These are phyloP conservation scores for Exserohilum rostratum DNA, from an alignment of 2,329 filamentous ascomycete species.

Conservation along the genomic window DNA sequence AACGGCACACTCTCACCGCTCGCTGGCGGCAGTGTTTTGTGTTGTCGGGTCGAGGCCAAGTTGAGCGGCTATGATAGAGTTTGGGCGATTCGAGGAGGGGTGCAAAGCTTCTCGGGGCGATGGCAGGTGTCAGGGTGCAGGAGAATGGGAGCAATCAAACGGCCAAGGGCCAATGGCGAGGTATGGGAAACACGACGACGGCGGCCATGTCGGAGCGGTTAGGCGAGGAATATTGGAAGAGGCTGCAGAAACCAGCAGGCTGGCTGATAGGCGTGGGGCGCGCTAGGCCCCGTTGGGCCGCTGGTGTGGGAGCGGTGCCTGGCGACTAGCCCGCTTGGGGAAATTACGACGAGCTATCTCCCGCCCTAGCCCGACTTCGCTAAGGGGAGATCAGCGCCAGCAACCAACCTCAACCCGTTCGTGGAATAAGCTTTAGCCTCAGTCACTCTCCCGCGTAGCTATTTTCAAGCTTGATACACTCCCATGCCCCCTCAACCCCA, in stretches of 20 bases:
- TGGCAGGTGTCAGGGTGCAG: background rate
- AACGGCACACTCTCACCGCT: background rate
- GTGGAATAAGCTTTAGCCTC: constrained; percentile 22
- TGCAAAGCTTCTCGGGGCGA: background rate
- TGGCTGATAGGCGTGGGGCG: background rate
- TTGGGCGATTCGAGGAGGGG: too few species aligned
- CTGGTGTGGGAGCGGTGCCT: constrained; percentile 8
- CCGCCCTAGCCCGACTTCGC: constrained; percentile 12
- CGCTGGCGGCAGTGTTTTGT: background rate
- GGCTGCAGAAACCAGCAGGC: constrained; percentile 2
- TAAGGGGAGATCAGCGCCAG: constrained; percentile 6
- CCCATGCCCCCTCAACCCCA: background rate
- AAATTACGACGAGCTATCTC: constrained; percentile 9
- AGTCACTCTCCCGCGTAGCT: constrained; percentile 26
- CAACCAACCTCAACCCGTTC: constrained; percentile 12
- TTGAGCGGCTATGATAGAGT: too few species aligned
- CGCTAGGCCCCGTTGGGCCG: background rate
- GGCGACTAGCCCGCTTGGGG: constrained; percentile 6
- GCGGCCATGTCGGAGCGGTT: background rate
- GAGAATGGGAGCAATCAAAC: background rate
- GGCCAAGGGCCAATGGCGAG: background rate
- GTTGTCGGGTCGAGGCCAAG: too few species aligned
- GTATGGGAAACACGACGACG: background rate
- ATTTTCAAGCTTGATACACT: constrained; percentile 8
- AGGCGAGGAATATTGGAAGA: constrained; percentile 2